These are phyloP conservation scores for Sanchytrium tribonematis DNA, from an alignment of 371 early-diverging fungal genomes.

Conservation along the genomic window DNA sequence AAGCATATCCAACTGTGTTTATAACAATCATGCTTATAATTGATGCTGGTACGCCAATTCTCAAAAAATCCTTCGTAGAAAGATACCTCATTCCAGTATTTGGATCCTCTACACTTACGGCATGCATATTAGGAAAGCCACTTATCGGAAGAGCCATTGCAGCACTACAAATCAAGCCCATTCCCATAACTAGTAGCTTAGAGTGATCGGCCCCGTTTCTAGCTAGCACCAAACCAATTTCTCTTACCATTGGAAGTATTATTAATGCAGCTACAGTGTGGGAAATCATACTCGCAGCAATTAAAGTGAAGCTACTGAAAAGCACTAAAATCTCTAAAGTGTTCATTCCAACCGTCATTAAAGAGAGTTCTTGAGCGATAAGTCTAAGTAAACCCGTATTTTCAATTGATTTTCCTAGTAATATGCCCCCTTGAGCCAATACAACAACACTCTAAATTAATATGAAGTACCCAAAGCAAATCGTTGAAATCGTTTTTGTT, in stretches of 20 bases:
- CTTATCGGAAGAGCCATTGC: conserved; percentile 71
- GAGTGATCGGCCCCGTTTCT: conserved; percentile 34
- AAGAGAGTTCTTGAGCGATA: conserved; percentile 36
- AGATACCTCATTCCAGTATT: conserved; percentile 54
- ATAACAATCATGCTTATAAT: conserved; percentile 34
- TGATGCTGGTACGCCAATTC: conserved; percentile 45
- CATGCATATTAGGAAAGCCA: conserved; percentile 88
- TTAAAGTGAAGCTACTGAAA: conserved; percentile 33
- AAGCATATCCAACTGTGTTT: conserved; percentile 41
- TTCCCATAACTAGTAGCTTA: conserved; percentile 59
- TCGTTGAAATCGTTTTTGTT: conserved; percentile 78
- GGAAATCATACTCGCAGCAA: conserved; percentile 67
- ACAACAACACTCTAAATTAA: conserved; percentile 65
- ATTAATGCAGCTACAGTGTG: conserved; percentile 77
- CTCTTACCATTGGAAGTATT: conserved; percentile 42
- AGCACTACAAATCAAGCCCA: conserved; percentile 45
- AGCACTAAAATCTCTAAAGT: conserved; percentile 34
- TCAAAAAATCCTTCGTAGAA: conserved; percentile 47
- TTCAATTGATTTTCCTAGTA: conserved; percentile 67
- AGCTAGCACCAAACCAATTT: conserved; percentile 35
- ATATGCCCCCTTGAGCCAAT: conserved; percentile 75
- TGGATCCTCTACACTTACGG: conserved; percentile 65
- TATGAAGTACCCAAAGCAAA: conserved; percentile 8
- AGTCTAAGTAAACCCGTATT: conserved; percentile 46
- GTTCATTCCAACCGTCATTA: conserved; percentile 27